These are phyloP conservation scores for Eimeria falciformis DNA, from an alignment of 169 alveolate species.

Conservation along the genomic window DNA sequence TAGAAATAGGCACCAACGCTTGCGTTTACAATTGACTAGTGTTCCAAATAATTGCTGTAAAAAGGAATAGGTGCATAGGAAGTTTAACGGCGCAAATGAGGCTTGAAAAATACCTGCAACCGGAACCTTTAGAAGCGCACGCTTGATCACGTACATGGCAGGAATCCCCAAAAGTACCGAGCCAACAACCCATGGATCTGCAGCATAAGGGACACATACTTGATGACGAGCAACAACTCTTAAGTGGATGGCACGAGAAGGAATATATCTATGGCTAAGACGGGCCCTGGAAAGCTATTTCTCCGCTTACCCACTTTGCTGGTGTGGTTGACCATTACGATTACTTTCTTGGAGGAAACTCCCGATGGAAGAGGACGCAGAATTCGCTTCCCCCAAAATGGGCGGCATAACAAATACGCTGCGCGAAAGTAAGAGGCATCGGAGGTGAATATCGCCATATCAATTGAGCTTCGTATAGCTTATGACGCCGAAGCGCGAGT, in stretches of 20 bases:
- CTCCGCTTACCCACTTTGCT: slow-evolving; percentile 34
- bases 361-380: slow-evolving; percentile 5
- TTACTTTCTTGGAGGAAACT: background rate
- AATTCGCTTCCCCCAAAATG: slow-evolving; percentile 9
- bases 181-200: slow-evolving; percentile 86
- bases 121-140: slow-evolving; percentile 82
- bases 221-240: no score
- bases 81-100: no score
- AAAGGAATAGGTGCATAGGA: no score
- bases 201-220: background rate
- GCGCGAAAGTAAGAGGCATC: background rate
- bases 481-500: no score
- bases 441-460: no score
- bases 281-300: no score
- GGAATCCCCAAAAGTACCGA: slow-evolving; percentile 79
- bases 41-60: no score
- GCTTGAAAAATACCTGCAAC: slow-evolving; percentile 78
- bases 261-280: background rate
- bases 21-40: no score
- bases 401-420: slow-evolving; percentile 6
- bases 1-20: no score
- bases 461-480: no score
- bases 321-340: slow-evolving; percentile 40
- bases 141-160: slow-evolving; percentile 82
- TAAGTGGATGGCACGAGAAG: background rate